phyloP scores from a whole-genome alignment of 768 basidiomycete species.

The Ramaria sp. region DNA sequence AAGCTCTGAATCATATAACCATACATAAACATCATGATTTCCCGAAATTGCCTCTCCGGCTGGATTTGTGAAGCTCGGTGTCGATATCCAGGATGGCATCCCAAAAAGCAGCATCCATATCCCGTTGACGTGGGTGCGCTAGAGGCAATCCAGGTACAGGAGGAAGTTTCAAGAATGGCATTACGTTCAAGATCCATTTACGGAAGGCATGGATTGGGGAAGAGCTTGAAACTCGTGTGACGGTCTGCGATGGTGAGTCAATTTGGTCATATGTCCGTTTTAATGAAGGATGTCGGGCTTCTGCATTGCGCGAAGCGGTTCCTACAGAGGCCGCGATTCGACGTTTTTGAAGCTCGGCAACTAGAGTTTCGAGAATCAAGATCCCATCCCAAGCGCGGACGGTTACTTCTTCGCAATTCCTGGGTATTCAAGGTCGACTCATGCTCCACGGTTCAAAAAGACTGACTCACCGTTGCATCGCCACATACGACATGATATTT shows the following conservation, averaged over 20 bases:
- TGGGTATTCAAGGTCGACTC: neutral
- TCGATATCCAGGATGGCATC: slow-evolving; percentile 1
- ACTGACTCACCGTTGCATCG: neutral
- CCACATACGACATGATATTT: neutral
- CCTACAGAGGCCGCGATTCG: neutral
- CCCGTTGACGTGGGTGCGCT: neutral
- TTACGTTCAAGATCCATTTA: neutral
- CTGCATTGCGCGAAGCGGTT: neutral
- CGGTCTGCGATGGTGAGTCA: neutral
- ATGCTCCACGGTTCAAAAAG: neutral
- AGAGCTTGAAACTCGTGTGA: neutral
- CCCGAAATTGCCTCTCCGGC: neutral
- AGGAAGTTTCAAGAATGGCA: neutral
- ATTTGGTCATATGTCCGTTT: neutral
- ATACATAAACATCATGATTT: neutral
- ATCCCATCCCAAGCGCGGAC: slow-evolving; percentile 1
- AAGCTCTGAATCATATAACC: neutral
- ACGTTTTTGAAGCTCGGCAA: slow-evolving; percentile 1
- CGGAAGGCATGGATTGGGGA: slow-evolving; percentile 2
- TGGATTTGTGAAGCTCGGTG: neutral
- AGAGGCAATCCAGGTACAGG: neutral
- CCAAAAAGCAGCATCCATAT: neutral
- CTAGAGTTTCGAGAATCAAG: slow-evolving; percentile 1
- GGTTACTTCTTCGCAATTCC: neutral
- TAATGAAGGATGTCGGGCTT: neutral